Evolutionary conservation across 345 rosid species (phyloP).

Genomic region (Cardamine resedifolia): DNA sequence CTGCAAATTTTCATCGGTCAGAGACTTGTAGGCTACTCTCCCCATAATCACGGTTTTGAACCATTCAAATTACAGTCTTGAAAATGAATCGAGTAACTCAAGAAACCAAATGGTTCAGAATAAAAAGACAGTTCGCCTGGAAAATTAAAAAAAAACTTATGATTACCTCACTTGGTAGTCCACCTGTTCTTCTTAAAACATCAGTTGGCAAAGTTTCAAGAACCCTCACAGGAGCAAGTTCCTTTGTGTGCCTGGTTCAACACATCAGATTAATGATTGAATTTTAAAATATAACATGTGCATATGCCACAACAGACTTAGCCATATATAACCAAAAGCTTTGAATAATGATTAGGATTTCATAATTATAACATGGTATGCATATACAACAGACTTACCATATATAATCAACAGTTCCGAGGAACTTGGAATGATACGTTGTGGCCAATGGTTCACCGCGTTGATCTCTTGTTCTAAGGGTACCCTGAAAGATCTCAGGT

Average conservation of each 20-base stretch:
- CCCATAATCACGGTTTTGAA: background rate
- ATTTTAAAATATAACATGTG: too few relatives aligned
- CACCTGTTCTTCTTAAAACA: conserved; percentile 55
- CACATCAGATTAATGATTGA: conserved; percentile 17
- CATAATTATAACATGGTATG: background rate
- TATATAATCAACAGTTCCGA: conserved; percentile 94
- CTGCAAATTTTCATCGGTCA: conserved; percentile 42
- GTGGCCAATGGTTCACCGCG: conserved; percentile 91
- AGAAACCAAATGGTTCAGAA: conserved; percentile 6
- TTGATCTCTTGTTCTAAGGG: conserved; percentile 52
- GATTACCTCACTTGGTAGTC: conserved; percentile 81
- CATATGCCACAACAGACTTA: too few relatives aligned
- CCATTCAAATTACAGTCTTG: background rate
- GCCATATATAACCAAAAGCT: too few relatives aligned
- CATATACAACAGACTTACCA: conserved; percentile 50
- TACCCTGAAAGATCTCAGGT: conserved; percentile 55
- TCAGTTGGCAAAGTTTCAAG: conserved; percentile 82
- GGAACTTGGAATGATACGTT: conserved; percentile 78
- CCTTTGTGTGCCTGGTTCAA: conserved; percentile 67
- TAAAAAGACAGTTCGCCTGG: background rate
- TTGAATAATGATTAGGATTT: too few relatives aligned
- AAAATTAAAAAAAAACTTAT: background rate
- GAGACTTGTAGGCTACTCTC: background rate
- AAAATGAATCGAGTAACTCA: background rate
- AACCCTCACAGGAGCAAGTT: conserved; percentile 78